Conservation (phyloP, 2,329 filamentous ascomycete species). For the Penicillium sp. region DNA sequence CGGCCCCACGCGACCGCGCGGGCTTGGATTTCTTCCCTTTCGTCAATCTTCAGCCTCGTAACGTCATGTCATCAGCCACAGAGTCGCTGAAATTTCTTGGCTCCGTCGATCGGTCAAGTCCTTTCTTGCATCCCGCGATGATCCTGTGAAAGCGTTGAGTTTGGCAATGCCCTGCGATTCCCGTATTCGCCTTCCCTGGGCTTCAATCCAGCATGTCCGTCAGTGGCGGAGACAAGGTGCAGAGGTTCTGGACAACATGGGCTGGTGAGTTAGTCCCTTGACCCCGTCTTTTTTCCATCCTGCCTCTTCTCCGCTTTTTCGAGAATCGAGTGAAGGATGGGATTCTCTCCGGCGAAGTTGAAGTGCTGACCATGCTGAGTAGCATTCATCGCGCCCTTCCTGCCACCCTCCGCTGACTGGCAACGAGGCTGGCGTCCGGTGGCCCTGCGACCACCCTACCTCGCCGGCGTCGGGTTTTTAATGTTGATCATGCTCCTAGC, state of each 20-base stretch:
- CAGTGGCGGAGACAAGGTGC: conserved; percentile 11
- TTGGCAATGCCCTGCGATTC: conserved; percentile 18
- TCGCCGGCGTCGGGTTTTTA: conserved; percentile 23
- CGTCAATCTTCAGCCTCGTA: background rate
- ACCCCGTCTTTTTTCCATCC: background rate
- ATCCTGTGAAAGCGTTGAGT: background rate
- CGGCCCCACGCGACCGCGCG: conserved; percentile 13
- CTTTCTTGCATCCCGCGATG: background rate
- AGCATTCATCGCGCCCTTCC: conserved; percentile 15
- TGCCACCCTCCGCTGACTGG: conserved; percentile 1
- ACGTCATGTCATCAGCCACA: background rate
- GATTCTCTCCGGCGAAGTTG: background rate
- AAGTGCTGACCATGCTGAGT: background rate
- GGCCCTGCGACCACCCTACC: conserved; percentile 31
- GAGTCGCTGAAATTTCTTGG: background rate
- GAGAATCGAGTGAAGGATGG: background rate
- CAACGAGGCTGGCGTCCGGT: conserved; percentile 30
- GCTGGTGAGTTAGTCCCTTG: conserved; percentile 13
- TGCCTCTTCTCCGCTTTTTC: background rate
- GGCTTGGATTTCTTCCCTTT: conserved; percentile 3
- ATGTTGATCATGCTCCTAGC: conserved; percentile 22
- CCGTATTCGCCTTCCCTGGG: conserved; percentile 6
- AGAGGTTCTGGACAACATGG: conserved; percentile 13
- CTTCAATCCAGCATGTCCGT: conserved; percentile 21
- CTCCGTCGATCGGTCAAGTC: background rate